Conservation (phyloP, 139 green algal genomes). For the Chlorella sp. region DNA sequence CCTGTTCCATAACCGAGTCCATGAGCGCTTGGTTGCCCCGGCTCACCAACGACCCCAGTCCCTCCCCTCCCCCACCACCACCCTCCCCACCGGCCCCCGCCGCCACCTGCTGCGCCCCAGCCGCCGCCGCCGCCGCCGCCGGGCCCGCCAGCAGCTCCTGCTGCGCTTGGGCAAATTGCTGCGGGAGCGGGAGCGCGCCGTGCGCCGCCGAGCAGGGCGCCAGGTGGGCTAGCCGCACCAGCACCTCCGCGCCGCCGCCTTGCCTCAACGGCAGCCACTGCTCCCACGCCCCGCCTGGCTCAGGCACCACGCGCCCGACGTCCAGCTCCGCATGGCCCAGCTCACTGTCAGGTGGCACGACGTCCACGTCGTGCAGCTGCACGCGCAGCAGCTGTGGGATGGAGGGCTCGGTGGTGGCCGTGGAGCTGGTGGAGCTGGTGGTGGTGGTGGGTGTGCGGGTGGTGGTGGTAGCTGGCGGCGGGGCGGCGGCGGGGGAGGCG, state of each 20-base stretch:
- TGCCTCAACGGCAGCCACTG: slow-evolving; percentile 14
- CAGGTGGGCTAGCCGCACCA: slow-evolving; percentile 3
- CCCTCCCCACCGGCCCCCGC: neutral
- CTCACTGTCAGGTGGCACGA: slow-evolving; percentile 15
- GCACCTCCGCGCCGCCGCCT: slow-evolving; percentile 10
- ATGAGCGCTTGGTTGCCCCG: neutral
- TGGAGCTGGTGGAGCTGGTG: neutral
- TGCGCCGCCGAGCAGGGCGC: slow-evolving; percentile 2
- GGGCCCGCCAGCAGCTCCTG: neutral
- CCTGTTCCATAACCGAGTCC: neutral
- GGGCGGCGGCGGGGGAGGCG: neutral
- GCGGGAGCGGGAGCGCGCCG: neutral
- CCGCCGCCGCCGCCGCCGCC: no score
- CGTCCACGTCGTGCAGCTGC: slow-evolving; percentile 17
- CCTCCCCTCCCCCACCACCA: neutral
- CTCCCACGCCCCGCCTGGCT: neutral
- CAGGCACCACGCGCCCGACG: neutral
- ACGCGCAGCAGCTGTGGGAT: slow-evolving; percentile 14
- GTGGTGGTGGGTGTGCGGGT: neutral
- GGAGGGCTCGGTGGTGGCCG: neutral
- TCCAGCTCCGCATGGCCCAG: slow-evolving; percentile 16
- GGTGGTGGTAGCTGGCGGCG: neutral
- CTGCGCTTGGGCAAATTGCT: neutral
- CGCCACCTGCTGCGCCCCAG: neutral
- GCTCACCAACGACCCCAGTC: neutral